phyloP scores from a whole-genome alignment of 495 filamentous ascomycete genomes.

The Penicillium canariense region DNA sequence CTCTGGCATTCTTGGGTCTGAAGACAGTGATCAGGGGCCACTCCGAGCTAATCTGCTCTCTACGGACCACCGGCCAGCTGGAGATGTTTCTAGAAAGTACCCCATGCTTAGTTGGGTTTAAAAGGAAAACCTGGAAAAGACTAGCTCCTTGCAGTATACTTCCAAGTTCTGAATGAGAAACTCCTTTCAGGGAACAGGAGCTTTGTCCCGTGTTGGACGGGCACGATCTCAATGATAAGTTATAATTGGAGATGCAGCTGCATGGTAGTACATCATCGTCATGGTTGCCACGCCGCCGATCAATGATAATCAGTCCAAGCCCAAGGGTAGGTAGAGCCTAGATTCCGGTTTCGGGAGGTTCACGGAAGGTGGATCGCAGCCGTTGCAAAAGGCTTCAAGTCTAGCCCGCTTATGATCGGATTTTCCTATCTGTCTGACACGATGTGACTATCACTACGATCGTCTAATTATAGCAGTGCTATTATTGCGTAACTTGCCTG shows the following conservation, averaged over 20 bases:
- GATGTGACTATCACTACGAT: not conserved
- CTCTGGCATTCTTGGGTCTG: not conserved
- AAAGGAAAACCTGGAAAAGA: not conserved
- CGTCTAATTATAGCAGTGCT: not conserved
- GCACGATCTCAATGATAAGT: not conserved
- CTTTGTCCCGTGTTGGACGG: not conserved
- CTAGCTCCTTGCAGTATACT: not conserved
- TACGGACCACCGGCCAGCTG: not conserved
- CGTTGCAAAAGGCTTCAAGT: not conserved
- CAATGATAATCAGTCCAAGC: not conserved
- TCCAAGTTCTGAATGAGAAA: not conserved
- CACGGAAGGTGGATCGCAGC: not conserved
- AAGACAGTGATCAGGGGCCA: not conserved
- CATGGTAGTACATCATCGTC: not conserved
- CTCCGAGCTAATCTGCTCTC: no score
- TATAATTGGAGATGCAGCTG: not conserved
- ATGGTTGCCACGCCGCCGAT: not conserved
- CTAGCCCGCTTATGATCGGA: not conserved
- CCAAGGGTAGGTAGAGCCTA: not conserved
- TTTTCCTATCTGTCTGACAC: not conserved
- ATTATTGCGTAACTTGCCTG: constrained; percentile 2
- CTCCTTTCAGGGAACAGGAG: not conserved
- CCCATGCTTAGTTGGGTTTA: not conserved
- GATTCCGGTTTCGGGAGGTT: not conserved
- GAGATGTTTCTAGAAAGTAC: not conserved